Conservation (phyloP, 805 yeast species). For the Jamesozyma gamospora region DNA sequence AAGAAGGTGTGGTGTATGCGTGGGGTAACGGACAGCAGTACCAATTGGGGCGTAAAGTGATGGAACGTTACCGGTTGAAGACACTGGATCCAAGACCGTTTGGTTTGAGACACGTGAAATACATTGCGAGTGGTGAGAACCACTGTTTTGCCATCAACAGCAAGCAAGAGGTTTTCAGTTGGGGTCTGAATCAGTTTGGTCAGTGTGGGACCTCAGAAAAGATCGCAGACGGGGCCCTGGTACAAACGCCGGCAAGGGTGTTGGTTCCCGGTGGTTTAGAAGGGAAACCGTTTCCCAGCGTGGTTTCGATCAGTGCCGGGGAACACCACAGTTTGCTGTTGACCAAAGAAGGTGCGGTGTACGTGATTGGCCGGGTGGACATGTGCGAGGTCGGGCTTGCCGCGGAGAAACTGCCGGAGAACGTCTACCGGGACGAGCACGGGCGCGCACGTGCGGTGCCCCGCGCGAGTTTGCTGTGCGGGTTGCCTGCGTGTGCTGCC, state of each 20-base stretch:
- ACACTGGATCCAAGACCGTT: constrained; percentile 75
- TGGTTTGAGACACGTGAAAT: constrained; percentile 69
- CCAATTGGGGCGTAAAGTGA: constrained; percentile 80
- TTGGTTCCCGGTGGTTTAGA: constrained; percentile 33
- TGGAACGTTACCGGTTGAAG: constrained; percentile 66
- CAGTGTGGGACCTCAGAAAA: constrained; percentile 81
- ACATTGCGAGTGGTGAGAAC: constrained; percentile 87
- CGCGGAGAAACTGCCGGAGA: constrained; percentile 52
- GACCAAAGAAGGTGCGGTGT: constrained; percentile 59
- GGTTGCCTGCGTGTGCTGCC: no score
- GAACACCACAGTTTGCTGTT: constrained; percentile 88
- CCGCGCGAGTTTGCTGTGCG: constrained; percentile 58
- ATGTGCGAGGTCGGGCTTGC: constrained; percentile 87
- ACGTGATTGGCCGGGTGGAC: constrained; percentile 84
- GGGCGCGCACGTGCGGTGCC: constrained; percentile 82
- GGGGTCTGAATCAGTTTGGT: constrained; percentile 97
- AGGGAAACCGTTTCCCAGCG: no score
- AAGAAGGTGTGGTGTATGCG: constrained; percentile 78
- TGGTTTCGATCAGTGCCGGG: constrained; percentile 81
- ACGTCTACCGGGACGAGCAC: constrained; percentile 64
- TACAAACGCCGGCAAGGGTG: constrained; percentile 67
- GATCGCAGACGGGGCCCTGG: constrained; percentile 76
- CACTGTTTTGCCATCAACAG: constrained; percentile 87
- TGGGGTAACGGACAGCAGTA: constrained; percentile 97
- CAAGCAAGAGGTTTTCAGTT: constrained; percentile 61